Base-by-base conservation (phyloP, 2,329 filamentous ascomycete species). In the Zymoseptoria tritici region DNA sequence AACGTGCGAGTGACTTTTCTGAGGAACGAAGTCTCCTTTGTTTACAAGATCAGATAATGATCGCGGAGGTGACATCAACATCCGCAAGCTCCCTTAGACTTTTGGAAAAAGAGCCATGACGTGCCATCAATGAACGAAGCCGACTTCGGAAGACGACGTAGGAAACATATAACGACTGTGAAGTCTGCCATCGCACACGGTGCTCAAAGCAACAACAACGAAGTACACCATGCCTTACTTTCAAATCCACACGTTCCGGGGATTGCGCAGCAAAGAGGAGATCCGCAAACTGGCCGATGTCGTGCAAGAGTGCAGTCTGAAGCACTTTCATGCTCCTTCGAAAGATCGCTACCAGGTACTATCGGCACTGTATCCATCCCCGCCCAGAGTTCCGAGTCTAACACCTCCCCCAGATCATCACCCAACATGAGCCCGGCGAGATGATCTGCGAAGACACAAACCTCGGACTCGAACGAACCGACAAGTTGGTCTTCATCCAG, bases 391-490 rank as follows among this genome's bases (percentile, higher is more conserved):
- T 8, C 8, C 26, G 26, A 29, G 8, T 9, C 26, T 29, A 9
- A 29, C 26, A 29, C 26, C 26, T 29, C 29, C 19, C 13, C 20
- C 52, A 69, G 65, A 69, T 72, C 55, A 70, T 72, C 52, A 72
- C 70, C 9, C 71, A 71, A 54, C 70, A 72, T 59, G 70, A 72
- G 49, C 64, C 66, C 20, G 69, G 64, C 54, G 69, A 72, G 54
- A 55, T 72, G 31, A 71, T 73, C 31, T 72, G 66, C 60, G 69
- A 72, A 58, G 71, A 73, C 60, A 71, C 69, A 1, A 63, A 65
- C n/a, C 63, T 72, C n/a, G 64, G 63, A 26, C 59, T 68, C 49
- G 57, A 57, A 20, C 60, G 71, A 1, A 67, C 65, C 24, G 61
- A 70, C 31, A 67, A 69, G 42, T 56, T 72, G 3, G 62, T 73